Percentiles rank a stretch among this genome's conserved stretches.
phyloP scores from a whole-genome alignment of 2,329 filamentous ascomycete genomes.

The Ceratocystiopsis minuta region DNA sequence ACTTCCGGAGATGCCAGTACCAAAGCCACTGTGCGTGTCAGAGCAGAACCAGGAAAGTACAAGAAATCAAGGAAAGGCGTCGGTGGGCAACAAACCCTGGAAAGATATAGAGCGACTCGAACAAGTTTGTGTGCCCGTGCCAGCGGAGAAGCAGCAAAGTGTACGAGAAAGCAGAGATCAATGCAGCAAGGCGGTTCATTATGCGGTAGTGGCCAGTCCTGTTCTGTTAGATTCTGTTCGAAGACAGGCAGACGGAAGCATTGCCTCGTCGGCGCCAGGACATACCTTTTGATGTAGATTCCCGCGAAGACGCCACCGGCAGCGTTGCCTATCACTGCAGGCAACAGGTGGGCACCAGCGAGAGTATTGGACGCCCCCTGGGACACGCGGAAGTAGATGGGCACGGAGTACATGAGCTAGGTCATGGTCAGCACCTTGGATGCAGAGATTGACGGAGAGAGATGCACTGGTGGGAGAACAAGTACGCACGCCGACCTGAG shows the following conservation, averaged over 20 bases:
- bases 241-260: too few species aligned
- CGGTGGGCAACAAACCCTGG: constrained; percentile 28
- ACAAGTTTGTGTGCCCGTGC: constrained; percentile 37
- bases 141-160: constrained; percentile 35
- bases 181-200: constrained; percentile 30
- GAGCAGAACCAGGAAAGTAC: too few species aligned
- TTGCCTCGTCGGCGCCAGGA: too few species aligned
- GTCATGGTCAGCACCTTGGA: too few species aligned
- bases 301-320: constrained; percentile 44
- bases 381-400: constrained; percentile 52
- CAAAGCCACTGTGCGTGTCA: constrained; percentile 17
- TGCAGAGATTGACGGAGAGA: too few species aligned
- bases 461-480: too few species aligned
- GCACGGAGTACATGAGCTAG: constrained; percentile 44
- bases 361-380: constrained; percentile 35
- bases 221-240: too few species aligned
- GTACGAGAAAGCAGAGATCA: constrained; percentile 32
- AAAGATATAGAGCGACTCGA: constrained; percentile 41
- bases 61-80: too few species aligned
- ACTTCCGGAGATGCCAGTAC: constrained; percentile 22
- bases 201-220: constrained; percentile 41
- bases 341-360: constrained; percentile 44
- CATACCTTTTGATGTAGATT: constrained; percentile 34
- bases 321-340: constrained; percentile 49
- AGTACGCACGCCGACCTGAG: constrained; percentile 36